Percentiles rank a stretch among this genome's conserved stretches.
These are phyloP conservation scores for Daphne laureola DNA, from an alignment of 441 rosid genomes.

Conservation along the genomic window DNA sequence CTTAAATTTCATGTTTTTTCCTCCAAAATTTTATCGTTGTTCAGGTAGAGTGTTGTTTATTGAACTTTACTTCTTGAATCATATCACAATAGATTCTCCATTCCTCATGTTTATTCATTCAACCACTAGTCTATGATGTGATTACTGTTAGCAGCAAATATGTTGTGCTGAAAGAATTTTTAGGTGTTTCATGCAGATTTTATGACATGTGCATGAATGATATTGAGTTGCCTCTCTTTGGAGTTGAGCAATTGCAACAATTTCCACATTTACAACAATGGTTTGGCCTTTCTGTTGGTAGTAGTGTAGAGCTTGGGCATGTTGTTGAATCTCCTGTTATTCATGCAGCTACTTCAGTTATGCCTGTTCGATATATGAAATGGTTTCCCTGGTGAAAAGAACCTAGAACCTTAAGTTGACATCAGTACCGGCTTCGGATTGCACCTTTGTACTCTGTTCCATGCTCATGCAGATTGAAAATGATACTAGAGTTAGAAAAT, in stretches of 20 bases:
- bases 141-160: no score
- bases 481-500: no score
- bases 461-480: conserved; percentile 91
- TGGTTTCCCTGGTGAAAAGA: conserved; percentile 69
- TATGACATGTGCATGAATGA: conserved; percentile 79
- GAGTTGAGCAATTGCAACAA: conserved; percentile 77
- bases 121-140: no score
- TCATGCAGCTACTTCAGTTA: conserved; percentile 75
- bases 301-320: conserved; percentile 82
- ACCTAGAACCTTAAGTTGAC: conserved; percentile 78
- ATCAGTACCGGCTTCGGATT: conserved; percentile 82
- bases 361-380: conserved; percentile 94
- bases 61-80: no score
- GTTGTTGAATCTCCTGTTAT: conserved; percentile 83
- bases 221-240: conserved; percentile 42
- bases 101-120: no score
- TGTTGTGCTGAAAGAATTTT: no score
- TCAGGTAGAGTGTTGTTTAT: no score
- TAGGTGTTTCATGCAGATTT: conserved; percentile 20
- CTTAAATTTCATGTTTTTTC: no score
- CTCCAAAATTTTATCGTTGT: no score
- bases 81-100: no score
- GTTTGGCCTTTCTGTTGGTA: conserved; percentile 83
- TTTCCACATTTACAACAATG: conserved; percentile 87
- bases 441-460: conserved; percentile 82